Evolutionary conservation across 2,329 filamentous ascomycete genomes (phyloP).

Genomic region (Penicillium sp.): DNA sequence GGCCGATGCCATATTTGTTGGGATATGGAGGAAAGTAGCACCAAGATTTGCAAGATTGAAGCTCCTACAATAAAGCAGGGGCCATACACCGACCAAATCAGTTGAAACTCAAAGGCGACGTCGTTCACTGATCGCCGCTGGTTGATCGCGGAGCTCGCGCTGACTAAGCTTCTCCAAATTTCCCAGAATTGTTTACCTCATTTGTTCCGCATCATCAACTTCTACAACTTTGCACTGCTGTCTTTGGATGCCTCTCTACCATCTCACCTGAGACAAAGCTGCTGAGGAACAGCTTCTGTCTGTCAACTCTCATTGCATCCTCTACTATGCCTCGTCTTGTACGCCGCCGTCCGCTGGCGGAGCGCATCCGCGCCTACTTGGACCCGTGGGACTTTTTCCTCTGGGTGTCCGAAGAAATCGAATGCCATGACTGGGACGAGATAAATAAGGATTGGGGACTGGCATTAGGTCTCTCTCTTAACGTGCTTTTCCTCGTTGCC

Average conservation of each 20-base stretch:
- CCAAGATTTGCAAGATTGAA: neutral
- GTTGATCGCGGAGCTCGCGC: slow-evolving; percentile 17
- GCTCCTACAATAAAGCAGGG: neutral
- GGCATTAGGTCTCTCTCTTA: slow-evolving; percentile 68
- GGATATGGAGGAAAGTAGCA: neutral
- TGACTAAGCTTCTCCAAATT: slow-evolving; percentile 19
- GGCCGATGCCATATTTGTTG: slow-evolving; percentile 53
- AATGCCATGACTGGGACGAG: slow-evolving; percentile 86
- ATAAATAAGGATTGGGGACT: slow-evolving; percentile 65
- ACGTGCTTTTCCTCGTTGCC: slow-evolving; percentile 74
- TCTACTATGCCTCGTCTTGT: slow-evolving; percentile 72
- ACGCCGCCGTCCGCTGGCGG: slow-evolving; percentile 68
- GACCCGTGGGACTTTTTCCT: slow-evolving; percentile 87
- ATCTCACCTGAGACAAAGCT: slow-evolving; percentile 11
- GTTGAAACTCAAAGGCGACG: slow-evolving; percentile 2
- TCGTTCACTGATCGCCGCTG: slow-evolving; percentile 15
- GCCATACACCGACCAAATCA: slow-evolving; percentile 2
- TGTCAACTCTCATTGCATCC: neutral
- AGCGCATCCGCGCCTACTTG: slow-evolving; percentile 74
- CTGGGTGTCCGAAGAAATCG: slow-evolving; percentile 87
- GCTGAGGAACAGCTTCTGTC: slow-evolving; percentile 17
- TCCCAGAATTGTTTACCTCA: slow-evolving; percentile 2
- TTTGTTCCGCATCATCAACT: neutral
- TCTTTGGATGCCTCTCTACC: slow-evolving; percentile 9
- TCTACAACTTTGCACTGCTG: slow-evolving; percentile 1